phyloP scores from a whole-genome alignment of 306 rosid species.

The Cicer bijugum region DNA sequence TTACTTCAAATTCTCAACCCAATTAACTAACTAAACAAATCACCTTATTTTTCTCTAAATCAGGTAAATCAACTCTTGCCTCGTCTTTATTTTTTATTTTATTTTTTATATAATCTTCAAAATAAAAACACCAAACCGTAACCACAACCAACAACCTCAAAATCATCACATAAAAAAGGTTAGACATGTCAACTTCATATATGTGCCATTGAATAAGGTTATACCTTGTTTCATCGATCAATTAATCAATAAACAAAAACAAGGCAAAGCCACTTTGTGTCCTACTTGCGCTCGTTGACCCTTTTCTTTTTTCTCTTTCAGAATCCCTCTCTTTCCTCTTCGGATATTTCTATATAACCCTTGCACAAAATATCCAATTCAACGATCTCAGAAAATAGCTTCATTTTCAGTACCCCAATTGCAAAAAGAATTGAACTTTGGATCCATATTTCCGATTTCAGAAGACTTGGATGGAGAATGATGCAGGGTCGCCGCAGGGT shows the following conservation, averaged over 20 bases:
- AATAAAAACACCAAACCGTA: too few relatives aligned
- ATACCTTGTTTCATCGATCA: conserved; percentile 28
- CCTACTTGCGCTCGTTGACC: conserved; percentile 29
- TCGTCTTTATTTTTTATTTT: too few relatives aligned
- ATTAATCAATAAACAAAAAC: not conserved
- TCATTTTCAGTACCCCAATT: conserved; percentile 29
- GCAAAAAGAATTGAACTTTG: conserved; percentile 40
- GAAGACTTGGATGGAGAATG: conserved; percentile 55
- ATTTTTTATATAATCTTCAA: too few relatives aligned
- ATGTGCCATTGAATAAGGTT: conserved; percentile 4
- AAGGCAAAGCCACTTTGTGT: conserved; percentile 29
- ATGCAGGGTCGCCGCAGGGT: conserved; percentile 66
- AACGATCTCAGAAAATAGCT: not conserved
- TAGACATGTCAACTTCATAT: not conserved
- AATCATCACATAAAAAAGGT: too few relatives aligned
- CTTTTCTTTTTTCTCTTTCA: not conserved
- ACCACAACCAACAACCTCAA: too few relatives aligned
- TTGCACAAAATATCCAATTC: conserved; percentile 20
- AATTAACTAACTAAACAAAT: too few relatives aligned
- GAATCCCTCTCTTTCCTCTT: not conserved
- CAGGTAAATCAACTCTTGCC: too few relatives aligned
- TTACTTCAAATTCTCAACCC: not conserved
- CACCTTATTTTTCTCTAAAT: too few relatives aligned
- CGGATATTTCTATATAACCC: not conserved
- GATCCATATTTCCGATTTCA: conserved; percentile 22